Evolutionary conservation across 1,284 basidiomycete genomes (phyloP), one percentile per base, ranked within the genome.

Genomic region (Ganoderma resinaceum): DNA sequence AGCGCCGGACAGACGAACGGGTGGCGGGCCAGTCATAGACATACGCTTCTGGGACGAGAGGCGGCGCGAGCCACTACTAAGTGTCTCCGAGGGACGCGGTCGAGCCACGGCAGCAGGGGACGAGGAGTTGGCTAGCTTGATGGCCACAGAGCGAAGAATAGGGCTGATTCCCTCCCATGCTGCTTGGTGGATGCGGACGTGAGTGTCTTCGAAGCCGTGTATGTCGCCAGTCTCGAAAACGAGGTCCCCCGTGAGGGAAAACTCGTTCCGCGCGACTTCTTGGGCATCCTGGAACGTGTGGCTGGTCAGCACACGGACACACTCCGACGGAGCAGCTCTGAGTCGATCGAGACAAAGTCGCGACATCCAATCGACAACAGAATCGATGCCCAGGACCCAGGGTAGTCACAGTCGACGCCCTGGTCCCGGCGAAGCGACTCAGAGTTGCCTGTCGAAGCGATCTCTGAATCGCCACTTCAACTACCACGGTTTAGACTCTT

Each of bases 201-300:
- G 42, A 2, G 20, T 37, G 5, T 67, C 74, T 1, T 65, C 71
- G 26, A 73, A 74, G 35, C 77, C 73, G 29, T 67, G 64, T 40
- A 78, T 68, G 42, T 76, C 76, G 40, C n/a, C 63, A 2, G 76
- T 76, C 61, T 74, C 73, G 23, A 78, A 73, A 12, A 61, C 23
- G 5, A 76, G 26, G 20, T 70, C 65, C 23, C 61, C 72, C 2
- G 33, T 14, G 2, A 70, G 23, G 26, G 53, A n/a, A 42, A 78
- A 77, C 23, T 72, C 61, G 20, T 64, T 38, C 12, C 59, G 68
- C 3, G 71, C 63, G 11, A 65, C 18, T 2, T 31, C 20, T 42
- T 66, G 68, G 23, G 66, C 68, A 9, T 72, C 70, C 72, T 74
- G 38, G 4, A 64, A 52, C 59, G 26, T 35, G 59, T 40, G 46